Evolutionary conservation across 495 filamentous ascomycete species (phyloP).

Genomic region (Paragyromitra xinjiangensis): DNA sequence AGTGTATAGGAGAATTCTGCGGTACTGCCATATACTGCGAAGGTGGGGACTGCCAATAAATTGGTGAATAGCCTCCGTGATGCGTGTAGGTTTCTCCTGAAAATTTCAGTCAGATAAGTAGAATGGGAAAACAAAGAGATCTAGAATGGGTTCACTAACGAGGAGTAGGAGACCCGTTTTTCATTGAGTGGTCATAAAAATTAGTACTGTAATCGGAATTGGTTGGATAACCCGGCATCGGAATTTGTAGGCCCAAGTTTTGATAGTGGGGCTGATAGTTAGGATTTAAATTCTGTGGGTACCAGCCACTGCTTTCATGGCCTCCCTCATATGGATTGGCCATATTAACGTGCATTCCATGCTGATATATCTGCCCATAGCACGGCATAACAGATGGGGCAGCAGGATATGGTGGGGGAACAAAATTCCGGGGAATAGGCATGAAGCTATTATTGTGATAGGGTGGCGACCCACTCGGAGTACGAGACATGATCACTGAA

Average conservation of each 20-base stretch:
- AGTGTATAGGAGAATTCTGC: constrained; percentile 31
- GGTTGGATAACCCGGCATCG: background rate
- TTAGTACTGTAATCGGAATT: background rate
- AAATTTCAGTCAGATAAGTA: background rate
- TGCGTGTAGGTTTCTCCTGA: background rate
- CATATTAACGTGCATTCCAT: constrained; percentile 5
- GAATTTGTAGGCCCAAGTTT: constrained; percentile 9
- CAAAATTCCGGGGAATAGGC: constrained; percentile 16
- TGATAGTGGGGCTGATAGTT: constrained; percentile 33
- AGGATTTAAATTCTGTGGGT: constrained; percentile 8
- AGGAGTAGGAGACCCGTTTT: constrained; percentile 2
- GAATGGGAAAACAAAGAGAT: background rate
- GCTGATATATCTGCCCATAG: constrained; percentile 23
- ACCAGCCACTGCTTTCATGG: constrained; percentile 9
- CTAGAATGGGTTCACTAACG: constrained; percentile 4
- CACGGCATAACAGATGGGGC: constrained; percentile 13
- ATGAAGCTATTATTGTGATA: background rate
- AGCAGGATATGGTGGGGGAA: background rate
- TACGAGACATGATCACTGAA: constrained; percentile 28
- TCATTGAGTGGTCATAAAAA: constrained; percentile 6
- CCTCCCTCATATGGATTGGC: constrained; percentile 15
- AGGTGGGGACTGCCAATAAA: constrained; percentile 15
- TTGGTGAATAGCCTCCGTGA: constrained; percentile 11
- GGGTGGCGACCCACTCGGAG: constrained; percentile 22
- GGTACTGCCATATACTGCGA: constrained; percentile 28